A percentile compares a stretch with the other conserved stretches of the same genome.
Evolutionary conservation across 768 basidiomycete genomes (phyloP).

Genomic region (Boletus tylopilopsis): DNA sequence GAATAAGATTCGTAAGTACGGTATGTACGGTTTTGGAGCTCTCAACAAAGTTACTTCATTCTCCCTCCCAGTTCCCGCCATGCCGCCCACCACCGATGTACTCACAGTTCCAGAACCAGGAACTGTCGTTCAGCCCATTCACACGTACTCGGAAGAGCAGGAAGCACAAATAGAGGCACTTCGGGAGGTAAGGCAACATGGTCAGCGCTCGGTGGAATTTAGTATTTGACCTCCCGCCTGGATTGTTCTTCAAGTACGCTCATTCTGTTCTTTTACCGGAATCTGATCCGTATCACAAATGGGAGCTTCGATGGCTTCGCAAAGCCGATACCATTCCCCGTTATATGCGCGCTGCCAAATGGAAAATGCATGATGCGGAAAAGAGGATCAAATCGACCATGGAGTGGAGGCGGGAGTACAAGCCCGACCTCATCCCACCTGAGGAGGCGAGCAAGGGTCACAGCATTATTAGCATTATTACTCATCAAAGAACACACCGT

Average conservation of each 20-base stretch:
- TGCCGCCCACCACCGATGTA: slow-evolving; percentile 44
- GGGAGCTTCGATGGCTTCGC: slow-evolving; percentile 76
- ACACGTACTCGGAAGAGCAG: slow-evolving; percentile 65
- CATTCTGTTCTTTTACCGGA: slow-evolving; percentile 57
- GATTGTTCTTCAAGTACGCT: slow-evolving; percentile 50
- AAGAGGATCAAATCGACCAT: slow-evolving; percentile 73
- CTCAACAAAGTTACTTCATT: background rate
- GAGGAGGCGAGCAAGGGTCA: slow-evolving; percentile 48
- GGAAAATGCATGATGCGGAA: slow-evolving; percentile 74
- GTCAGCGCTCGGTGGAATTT: background rate
- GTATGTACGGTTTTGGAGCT: too few species aligned
- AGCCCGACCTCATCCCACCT: slow-evolving; percentile 80
- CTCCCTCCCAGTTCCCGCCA: slow-evolving; percentile 11
- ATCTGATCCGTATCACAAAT: slow-evolving; percentile 66
- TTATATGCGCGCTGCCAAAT: slow-evolving; percentile 85
- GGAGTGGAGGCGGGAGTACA: slow-evolving; percentile 82
- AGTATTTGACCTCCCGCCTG: too few species aligned
- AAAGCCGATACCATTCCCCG: slow-evolving; percentile 61
- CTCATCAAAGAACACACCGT: background rate
- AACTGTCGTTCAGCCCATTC: slow-evolving; percentile 49
- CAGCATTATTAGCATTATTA: background rate
- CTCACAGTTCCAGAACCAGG: slow-evolving; percentile 54
- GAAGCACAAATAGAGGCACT: slow-evolving; percentile 54
- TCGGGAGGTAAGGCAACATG: slow-evolving; percentile 45
- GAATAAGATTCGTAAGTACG: too few species aligned